Evolutionary conservation across 176 grass and related monocot genomes (phyloP).

Genomic region (Luzula sylvatica): DNA sequence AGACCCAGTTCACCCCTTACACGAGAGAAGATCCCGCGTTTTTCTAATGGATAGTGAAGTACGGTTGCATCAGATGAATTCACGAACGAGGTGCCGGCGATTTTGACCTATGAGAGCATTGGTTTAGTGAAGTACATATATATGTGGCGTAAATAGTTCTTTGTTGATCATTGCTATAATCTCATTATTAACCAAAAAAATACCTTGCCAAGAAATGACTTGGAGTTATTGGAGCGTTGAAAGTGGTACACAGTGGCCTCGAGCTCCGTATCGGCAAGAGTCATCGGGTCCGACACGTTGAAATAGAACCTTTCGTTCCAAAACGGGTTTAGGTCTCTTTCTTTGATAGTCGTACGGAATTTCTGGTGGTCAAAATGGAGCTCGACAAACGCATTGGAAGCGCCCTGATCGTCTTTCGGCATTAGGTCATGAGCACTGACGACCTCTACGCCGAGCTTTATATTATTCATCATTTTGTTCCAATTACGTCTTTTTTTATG

Average conservation of each 20-base stretch:
- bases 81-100: conserved; percentile 59
- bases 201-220: conserved; percentile 55
- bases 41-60: conserved; percentile 73
- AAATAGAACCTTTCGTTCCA: conserved; percentile 81
- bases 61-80: conserved; percentile 36
- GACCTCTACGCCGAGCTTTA: conserved; percentile 72
- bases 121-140: conserved; percentile 8
- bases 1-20: conserved; percentile 67
- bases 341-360: conserved; percentile 60
- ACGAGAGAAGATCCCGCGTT: conserved; percentile 45
- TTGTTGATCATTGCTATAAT: background rate
- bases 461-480: conserved; percentile 36
- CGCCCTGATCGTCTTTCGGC: conserved; percentile 43
- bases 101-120: conserved; percentile 24
- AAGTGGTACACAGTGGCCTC: conserved; percentile 65
- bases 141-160: no score
- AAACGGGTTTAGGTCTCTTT: conserved; percentile 56
- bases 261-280: conserved; percentile 38
- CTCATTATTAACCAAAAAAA: background rate
- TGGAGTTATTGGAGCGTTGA: conserved; percentile 32
- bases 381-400: conserved; percentile 58
- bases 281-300: conserved; percentile 60
- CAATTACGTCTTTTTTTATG: conserved; percentile 2
- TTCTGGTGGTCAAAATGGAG: conserved; percentile 64
- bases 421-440: conserved; percentile 59